These are phyloP conservation scores for Penicillium argentinense DNA, from an alignment of 495 filamentous ascomycete genomes.

Conservation along the genomic window DNA sequence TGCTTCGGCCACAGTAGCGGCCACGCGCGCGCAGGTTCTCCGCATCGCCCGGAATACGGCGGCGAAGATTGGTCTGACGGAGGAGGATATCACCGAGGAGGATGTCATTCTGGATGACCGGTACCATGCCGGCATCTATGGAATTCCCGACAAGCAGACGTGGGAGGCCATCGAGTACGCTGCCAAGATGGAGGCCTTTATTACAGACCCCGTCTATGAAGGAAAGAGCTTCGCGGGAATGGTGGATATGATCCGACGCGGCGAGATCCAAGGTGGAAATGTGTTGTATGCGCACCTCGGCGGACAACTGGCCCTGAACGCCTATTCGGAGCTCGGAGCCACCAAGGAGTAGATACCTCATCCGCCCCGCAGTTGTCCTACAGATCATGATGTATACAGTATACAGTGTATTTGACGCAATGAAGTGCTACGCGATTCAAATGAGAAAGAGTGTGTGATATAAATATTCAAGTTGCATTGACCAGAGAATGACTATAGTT, in stretches of 20 bases:
- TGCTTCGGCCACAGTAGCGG: constrained; percentile 54
- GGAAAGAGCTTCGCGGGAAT: constrained; percentile 67
- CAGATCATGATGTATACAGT: too few species aligned
- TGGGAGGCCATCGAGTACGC: constrained; percentile 62
- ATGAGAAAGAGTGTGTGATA: background rate
- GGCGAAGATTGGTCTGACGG: constrained; percentile 53
- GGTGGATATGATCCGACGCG: constrained; percentile 60
- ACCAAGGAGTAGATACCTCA: constrained; percentile 15
- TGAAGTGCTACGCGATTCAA: too few species aligned
- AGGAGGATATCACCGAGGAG: constrained; percentile 52
- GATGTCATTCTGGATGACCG: constrained; percentile 61
- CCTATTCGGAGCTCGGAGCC: constrained; percentile 45
- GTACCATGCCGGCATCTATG: constrained; percentile 62
- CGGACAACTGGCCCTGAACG: constrained; percentile 62
- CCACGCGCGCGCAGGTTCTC: constrained; percentile 58
- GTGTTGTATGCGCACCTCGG: constrained; percentile 65
- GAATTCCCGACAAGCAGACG: constrained; percentile 56
- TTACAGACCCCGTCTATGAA: constrained; percentile 69
- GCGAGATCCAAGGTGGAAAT: constrained; percentile 56
- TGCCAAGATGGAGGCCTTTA: constrained; percentile 60
- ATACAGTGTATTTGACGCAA: too few species aligned
- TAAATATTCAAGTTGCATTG: background rate
- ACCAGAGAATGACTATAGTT: background rate
- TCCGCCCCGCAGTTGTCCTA: too few species aligned
- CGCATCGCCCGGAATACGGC: constrained; percentile 59